A percentile compares a stretch with the other conserved stretches of the same genome.
Conservation (phyloP, 164 flowering plant species). For the Akebia trifoliata region DNA sequence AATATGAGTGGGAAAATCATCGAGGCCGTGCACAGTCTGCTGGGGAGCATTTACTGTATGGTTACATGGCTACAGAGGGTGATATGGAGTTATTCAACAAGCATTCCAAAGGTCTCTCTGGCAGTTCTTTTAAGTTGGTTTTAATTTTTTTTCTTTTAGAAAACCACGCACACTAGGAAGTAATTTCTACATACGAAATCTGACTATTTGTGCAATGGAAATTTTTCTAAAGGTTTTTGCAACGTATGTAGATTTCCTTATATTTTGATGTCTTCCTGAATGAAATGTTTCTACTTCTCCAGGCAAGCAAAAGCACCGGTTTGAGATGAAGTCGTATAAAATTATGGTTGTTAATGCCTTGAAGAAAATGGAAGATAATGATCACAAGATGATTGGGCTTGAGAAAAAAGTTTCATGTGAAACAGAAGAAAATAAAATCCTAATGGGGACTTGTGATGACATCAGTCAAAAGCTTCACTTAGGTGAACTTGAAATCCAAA, state of each 20-base stretch:
- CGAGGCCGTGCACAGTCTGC: neutral
- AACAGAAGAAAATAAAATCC: neutral
- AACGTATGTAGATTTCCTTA: neutral
- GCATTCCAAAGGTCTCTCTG: neutral
- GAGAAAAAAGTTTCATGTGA: neutral
- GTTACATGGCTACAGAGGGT: neutral
- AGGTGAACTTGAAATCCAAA: neutral
- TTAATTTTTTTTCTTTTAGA: neutral
- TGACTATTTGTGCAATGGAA: neutral
- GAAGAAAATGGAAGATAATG: neutral
- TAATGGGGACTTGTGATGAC: neutral
- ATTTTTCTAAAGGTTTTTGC: neutral
- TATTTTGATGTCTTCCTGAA: neutral
- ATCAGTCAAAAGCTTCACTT: neutral
- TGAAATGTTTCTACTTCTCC: too few relatives aligned
- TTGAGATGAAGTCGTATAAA: neutral
- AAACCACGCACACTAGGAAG: neutral
- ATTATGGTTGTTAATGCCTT: neutral
- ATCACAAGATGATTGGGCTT: neutral
- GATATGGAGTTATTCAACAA: constrained; percentile 2
- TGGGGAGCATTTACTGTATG: neutral
- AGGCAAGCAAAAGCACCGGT: neutral
- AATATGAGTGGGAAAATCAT: neutral
- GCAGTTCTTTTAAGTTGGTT: neutral
- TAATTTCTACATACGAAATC: neutral